Evolutionary conservation across 129 eudicot genomes (phyloP).

Genomic region (Helianthus tuberosus): DNA sequence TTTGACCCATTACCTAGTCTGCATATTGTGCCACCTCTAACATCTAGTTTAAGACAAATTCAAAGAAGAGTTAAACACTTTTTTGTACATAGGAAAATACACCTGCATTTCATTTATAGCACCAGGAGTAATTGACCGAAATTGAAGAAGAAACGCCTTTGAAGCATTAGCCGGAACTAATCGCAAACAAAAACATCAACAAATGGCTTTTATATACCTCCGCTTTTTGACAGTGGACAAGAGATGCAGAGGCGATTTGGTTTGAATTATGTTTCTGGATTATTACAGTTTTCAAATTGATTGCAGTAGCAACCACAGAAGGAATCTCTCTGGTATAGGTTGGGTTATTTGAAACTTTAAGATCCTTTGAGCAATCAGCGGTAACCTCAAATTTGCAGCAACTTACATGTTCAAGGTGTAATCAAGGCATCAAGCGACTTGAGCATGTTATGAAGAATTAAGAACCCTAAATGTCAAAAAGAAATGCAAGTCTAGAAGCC

Average conservation of each 20-base stretch:
- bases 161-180: no score
- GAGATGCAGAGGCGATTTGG: constrained; percentile 92
- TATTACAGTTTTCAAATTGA: constrained; percentile 84
- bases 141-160: no score
- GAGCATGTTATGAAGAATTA: not conserved
- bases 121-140: no score
- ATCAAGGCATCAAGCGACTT: no score
- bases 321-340: constrained; percentile 73
- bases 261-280: constrained; percentile 74
- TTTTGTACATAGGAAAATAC: no score
- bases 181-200: no score
- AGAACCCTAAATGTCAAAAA: constrained; percentile 10
- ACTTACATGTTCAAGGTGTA: constrained; percentile 66
- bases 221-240: constrained; percentile 82
- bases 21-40: no score
- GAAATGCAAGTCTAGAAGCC: constrained; percentile 26
- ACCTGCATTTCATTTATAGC: no score
- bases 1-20: no score
- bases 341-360: constrained; percentile 61
- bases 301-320: constrained; percentile 89
- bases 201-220: no score
- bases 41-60: no score
- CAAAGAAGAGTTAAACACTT: no score
- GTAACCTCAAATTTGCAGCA: constrained; percentile 97
- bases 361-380: constrained; percentile 81